These are phyloP conservation scores for Diaporthe vexans DNA, from an alignment of 2,329 filamentous ascomycete species.

Conservation along the genomic window DNA sequence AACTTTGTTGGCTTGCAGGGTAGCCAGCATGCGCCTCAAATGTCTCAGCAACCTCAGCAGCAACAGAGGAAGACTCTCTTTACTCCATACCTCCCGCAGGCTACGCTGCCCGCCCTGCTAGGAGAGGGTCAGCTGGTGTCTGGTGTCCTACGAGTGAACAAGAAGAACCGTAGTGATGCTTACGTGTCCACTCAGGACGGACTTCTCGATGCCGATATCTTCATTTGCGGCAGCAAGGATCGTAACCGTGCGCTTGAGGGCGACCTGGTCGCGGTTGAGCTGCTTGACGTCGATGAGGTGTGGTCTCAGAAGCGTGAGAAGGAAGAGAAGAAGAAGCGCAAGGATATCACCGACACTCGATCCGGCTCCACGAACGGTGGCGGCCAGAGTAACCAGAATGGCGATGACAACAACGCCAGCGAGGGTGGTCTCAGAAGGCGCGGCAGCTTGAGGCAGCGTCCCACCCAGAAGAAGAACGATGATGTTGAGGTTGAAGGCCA, in stretches of 20 bases:
- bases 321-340: slow-evolving; percentile 99
- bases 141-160: slow-evolving; percentile 97
- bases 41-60: slow-evolving; percentile 80
- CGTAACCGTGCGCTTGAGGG: slow-evolving; percentile 97
- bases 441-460: slow-evolving; percentile 94
- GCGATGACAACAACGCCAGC: slow-evolving; percentile 70
- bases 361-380: slow-evolving; percentile 81
- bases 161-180: slow-evolving; percentile 98
- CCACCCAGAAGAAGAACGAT: slow-evolving; percentile 99
- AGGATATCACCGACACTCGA: slow-evolving; percentile 95
- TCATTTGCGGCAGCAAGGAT: slow-evolving; percentile 99
- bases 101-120: slow-evolving; percentile 89
- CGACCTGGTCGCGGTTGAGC: slow-evolving; percentile 94
- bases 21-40: slow-evolving; percentile 80
- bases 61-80: slow-evolving; percentile 98
- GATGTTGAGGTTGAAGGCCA: slow-evolving; percentile 99
- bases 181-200: slow-evolving; percentile 95
- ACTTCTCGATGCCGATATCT: slow-evolving; percentile 94
- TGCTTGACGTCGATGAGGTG: slow-evolving; percentile 97
- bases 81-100: slow-evolving; percentile 96
- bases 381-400: slow-evolving; percentile 73
- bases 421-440: slow-evolving; percentile 93
- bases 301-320: slow-evolving; percentile 99
- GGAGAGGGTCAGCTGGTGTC: slow-evolving; percentile 94
- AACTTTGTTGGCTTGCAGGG: slow-evolving; percentile 76